Evolutionary conservation across 2,329 filamentous ascomycete genomes (phyloP).

Genomic region (Fulvia fulva): DNA sequence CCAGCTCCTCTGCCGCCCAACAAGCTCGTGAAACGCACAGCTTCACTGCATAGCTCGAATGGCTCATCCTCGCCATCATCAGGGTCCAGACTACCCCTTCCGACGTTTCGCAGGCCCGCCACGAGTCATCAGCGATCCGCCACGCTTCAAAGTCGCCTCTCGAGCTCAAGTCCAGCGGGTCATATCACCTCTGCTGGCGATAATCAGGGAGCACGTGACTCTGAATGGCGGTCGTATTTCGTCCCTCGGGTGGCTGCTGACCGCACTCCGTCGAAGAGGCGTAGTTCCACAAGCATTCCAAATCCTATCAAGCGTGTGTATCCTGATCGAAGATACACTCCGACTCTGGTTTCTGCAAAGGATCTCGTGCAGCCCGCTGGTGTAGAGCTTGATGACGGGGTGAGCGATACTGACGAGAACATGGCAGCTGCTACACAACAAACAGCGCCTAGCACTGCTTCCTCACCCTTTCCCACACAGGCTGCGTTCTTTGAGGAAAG

Average conservation of each 20-base stretch:
- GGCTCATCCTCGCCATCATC: slow-evolving; percentile 45
- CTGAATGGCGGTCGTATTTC: slow-evolving; percentile 34
- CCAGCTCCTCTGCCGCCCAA: slow-evolving; percentile 55
- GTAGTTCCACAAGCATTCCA: slow-evolving; percentile 34
- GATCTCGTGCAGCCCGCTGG: slow-evolving; percentile 23
- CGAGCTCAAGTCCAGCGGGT: slow-evolving; percentile 10
- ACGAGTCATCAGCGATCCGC: slow-evolving; percentile 75
- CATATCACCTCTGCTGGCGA: slow-evolving; percentile 13
- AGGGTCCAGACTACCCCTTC: slow-evolving; percentile 60
- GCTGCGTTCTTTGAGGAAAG: slow-evolving; percentile 24
- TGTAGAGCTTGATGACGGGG: slow-evolving; percentile 28
- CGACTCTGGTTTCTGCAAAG: slow-evolving; percentile 30
- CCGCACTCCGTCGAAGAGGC: slow-evolving; percentile 18
- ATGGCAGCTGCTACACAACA: slow-evolving; percentile 4
- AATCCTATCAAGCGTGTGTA: slow-evolving; percentile 36
- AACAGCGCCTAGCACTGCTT: slow-evolving; percentile 21
- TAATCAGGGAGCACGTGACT: slow-evolving; percentile 20
- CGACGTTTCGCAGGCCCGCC: slow-evolving; percentile 66
- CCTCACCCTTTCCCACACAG: slow-evolving; percentile 25
- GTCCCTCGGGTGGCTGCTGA: slow-evolving; percentile 27
- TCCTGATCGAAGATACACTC: slow-evolving; percentile 34
- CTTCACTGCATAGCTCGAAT: slow-evolving; percentile 51
- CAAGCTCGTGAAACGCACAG: slow-evolving; percentile 71
- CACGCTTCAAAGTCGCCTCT: slow-evolving; percentile 52
- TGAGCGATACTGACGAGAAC: slow-evolving; percentile 18